These are phyloP conservation scores for Penicillium brasilianum DNA, from an alignment of 2,329 filamentous ascomycete genomes.

Conservation along the genomic window DNA sequence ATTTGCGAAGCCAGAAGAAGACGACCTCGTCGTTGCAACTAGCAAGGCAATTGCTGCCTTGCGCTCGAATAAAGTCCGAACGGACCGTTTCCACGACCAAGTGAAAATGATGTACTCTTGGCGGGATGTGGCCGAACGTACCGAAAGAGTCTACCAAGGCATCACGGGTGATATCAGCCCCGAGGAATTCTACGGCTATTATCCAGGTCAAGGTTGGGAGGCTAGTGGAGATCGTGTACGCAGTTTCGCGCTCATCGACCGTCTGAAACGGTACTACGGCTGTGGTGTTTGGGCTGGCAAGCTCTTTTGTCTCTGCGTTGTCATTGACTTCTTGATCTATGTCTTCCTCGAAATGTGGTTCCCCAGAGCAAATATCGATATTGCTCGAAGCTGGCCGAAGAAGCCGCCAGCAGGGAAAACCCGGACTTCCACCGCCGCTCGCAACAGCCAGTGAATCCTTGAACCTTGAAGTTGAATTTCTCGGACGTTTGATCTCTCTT, in stretches of 20 bases:
- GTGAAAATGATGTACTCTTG: slow-evolving; percentile 99
- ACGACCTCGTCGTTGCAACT: slow-evolving; percentile 89
- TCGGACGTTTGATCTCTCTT: too few species aligned
- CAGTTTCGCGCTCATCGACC: slow-evolving; percentile 91
- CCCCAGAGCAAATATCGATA: slow-evolving; percentile 83
- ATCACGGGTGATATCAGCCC: slow-evolving; percentile 86
- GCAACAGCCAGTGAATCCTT: slow-evolving; percentile 8
- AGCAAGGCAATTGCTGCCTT: slow-evolving; percentile 86
- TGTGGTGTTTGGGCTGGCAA: slow-evolving; percentile 99
- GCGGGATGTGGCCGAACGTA: slow-evolving; percentile 92
- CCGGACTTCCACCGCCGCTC: slow-evolving; percentile 10
- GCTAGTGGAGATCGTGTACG: slow-evolving; percentile 74
- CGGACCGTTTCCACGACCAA: slow-evolving; percentile 93
- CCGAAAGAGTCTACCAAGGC: slow-evolving; percentile 92
- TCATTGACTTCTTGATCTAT: slow-evolving; percentile 92
- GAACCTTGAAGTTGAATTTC: not conserved
- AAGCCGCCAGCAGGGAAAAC: slow-evolving; percentile 55
- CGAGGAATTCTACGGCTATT: slow-evolving; percentile 85
- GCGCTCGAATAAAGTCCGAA: slow-evolving; percentile 82
- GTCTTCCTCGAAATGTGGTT: slow-evolving; percentile 86
- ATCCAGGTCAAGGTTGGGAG: slow-evolving; percentile 71
- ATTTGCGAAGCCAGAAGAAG: slow-evolving; percentile 95
- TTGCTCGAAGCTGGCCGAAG: slow-evolving; percentile 88
- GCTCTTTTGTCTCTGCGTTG: slow-evolving; percentile 90
- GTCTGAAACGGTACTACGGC: slow-evolving; percentile 94